Evolutionary conservation across 73 alveolate genomes (phyloP), one percentile per base, ranked within the genome.

Genomic region (Blepharisma stoltei): DNA sequence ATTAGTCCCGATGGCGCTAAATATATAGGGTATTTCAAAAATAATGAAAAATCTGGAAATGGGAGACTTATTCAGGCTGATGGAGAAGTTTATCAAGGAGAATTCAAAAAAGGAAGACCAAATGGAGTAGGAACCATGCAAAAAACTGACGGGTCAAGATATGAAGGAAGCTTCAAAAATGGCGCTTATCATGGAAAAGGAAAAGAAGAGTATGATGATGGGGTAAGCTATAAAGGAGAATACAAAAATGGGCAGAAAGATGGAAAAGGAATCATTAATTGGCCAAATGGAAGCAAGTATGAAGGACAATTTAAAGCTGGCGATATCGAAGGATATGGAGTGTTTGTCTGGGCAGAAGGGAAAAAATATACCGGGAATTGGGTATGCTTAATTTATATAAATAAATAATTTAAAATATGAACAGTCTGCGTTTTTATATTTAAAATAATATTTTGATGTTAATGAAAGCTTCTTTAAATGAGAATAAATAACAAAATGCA

Each of bases 131-230:
- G 67, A 52, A 20, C 3, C 0, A n/a, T n/a, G 18, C 18, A n/a
- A 52, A 20, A 52, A n/a, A 20, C 67, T 52, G 65, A 69, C 27
- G 65, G 65, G 32, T 11, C 67, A 9, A 38, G 25, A 25, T 69
- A 18, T 46, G 65, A 44, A 69, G 79, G 79, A 0, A 38, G 14
- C 27, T 69, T 38, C n/a, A n/a, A 44, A 69, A 25, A 25, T 25
- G 79, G 65, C 1, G 4, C 9, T n/a, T 9, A 18, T 38, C 25
- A 43, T 5, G 79, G 79, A 44, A 25, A 38, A 14, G 79, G 79
- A 38, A 69, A 44, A 44, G 79, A 69, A 46, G 41, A 69, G 5
- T 69, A 43, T 18, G 20, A 9, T 44, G 79, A 69, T 43, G 79
- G 79, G 65, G 65, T 46, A 7, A 43, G 27, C 1, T 69, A 69